A percentile compares a stretch with the other conserved stretches of the same genome.
phyloP scores from a whole-genome alignment of 177 flowering plant genomes.

The Telopea speciosissima region DNA sequence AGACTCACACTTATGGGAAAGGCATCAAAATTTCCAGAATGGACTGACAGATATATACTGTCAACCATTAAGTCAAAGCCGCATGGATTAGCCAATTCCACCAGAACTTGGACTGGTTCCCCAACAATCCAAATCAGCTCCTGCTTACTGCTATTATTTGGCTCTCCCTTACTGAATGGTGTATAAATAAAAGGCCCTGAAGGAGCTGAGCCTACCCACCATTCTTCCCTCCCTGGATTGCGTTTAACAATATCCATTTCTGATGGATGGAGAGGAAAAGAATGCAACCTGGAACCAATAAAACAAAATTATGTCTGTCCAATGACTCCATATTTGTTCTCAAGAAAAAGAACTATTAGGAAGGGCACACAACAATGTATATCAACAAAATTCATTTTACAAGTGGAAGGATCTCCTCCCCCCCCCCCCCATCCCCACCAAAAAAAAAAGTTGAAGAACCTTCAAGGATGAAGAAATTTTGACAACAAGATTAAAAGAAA shows the following conservation, averaged over 20 bases:
- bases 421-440: no score
- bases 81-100: conserved; percentile 99
- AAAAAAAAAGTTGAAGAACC: no score
- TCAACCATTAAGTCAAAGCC: conserved; percentile 90
- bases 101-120: conserved; percentile 91
- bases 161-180: conserved; percentile 95
- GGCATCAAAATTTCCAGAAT: conserved; percentile 83
- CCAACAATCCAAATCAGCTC: conserved; percentile 92
- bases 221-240: conserved; percentile 77
- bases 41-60: conserved; percentile 88
- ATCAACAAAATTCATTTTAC: no score
- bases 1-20: conserved; percentile 85
- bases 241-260: conserved; percentile 93
- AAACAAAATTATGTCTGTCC: background rate
- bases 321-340: background rate
- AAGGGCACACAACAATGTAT: no score
- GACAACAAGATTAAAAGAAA: no score
- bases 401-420: no score
- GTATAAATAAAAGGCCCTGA: conserved; percentile 98
- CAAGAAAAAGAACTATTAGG: background rate
- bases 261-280: conserved; percentile 78
- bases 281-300: conserved; percentile 60
- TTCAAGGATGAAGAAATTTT: no score
- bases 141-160: conserved; percentile 63
- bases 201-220: conserved; percentile 98